Evolutionary conservation across 2,329 filamentous ascomycete species (phyloP), one percentile per base, ranked within the genome.

Genomic region (Colletotrichum spaethianum): DNA sequence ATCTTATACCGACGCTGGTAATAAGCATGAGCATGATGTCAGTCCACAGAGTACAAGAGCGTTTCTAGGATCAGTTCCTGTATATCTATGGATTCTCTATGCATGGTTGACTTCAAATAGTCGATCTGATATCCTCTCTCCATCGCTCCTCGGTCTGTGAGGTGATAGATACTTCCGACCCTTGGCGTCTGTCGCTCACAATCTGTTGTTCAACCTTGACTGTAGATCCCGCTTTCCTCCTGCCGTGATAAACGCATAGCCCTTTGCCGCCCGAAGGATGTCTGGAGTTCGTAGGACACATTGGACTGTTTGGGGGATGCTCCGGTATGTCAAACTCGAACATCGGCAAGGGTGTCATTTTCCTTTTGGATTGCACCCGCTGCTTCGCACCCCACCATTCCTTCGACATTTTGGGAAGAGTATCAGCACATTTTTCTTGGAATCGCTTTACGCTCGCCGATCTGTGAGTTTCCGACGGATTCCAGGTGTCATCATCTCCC

Each of bases 281-380:
- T 50, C 80, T 83, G 53, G 78, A 77, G 76, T 88, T 87, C 11
- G 86, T 79, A 2, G 87, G 87, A 66, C 87, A 89, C 79, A 88
- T 82, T 20, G 86, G 86, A 75, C 86, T 88, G 68, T 73, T 85
- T 40, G 86, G 85, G 9, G 87, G 78, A 73, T 89, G 87, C 73
- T 88, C 85, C 1, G 86, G 85, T 14, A 88, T 73, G 57, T 87
- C 82, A 70, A 89, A 88, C 59, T 85, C 79, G 68, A 89, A 89
- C 5, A 72, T 63, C 28, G 65, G 67, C 11, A 63, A 74, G 33
- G 23, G 64, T 67, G 61, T 53, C 50, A 57, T 50, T 38, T 31
- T 72, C 6, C 76, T 75, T 6, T 66, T 55, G 4, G 75, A 66
- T 7, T 76, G 72, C 65, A 71, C 74, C 48, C 78, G 78, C 57